A percentile compares a stretch with the other conserved stretches of the same genome.
Evolutionary conservation across 345 rosid genomes (phyloP).

Genomic region (Jatropha curcas): DNA sequence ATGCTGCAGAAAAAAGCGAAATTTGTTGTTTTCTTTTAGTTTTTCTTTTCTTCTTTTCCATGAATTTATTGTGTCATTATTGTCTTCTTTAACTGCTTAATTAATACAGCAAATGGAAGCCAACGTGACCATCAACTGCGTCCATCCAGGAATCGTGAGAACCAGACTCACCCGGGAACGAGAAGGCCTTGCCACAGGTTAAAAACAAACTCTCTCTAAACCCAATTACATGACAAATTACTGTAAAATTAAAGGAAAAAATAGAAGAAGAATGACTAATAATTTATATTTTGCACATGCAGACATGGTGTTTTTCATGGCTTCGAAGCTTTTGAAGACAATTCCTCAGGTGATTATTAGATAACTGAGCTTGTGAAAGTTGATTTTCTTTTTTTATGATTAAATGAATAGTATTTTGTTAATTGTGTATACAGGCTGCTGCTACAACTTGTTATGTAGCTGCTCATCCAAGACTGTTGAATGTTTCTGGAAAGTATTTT

Average conservation of each 20-base stretch:
- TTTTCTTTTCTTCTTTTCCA: not conserved
- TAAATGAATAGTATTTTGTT: not conserved
- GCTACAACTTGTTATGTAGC: conserved; percentile 96
- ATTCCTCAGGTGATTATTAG: conserved; percentile 68
- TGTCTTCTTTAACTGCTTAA: not conserved
- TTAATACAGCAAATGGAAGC: conserved; percentile 67
- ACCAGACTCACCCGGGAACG: conserved; percentile 92
- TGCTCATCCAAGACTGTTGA: conserved; percentile 54
- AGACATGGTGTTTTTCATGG: conserved; percentile 80
- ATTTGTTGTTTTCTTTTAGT: conserved; percentile 37
- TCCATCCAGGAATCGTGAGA: conserved; percentile 91
- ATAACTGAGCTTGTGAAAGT: not conserved
- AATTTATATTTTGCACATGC: conserved; percentile 14
- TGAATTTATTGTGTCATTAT: not conserved
- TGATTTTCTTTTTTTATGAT: not conserved
- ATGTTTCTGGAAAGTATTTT: conserved; percentile 73
- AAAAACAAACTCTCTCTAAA: not conserved
- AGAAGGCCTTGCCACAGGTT: conserved; percentile 85
- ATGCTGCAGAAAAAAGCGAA: conserved; percentile 18
- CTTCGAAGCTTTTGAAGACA: conserved; percentile 83
- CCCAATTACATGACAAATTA: not conserved
- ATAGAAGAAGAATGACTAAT: no score
- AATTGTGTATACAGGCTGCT: conserved; percentile 55
- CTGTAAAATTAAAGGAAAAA: no score
- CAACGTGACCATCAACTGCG: conserved; percentile 85